Evolutionary conservation across 768 basidiomycete species (phyloP), one percentile per base, ranked within the genome.

Genomic region (Rhodotorula kratochvilovae): DNA sequence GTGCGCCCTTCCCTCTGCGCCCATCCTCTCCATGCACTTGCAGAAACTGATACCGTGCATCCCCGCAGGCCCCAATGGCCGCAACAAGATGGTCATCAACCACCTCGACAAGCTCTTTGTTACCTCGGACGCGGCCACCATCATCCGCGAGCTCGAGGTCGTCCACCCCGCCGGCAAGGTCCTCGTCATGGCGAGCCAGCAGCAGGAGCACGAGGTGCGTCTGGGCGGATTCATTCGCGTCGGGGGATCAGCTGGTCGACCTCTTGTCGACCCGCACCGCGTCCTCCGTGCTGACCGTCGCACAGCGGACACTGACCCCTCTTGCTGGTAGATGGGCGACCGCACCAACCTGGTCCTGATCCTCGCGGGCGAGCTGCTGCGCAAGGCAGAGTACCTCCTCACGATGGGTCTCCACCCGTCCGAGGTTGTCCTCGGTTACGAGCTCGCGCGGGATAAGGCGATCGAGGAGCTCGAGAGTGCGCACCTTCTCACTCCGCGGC

Each of bases 141-240:
- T 99, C 81, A 92, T 99, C 78, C 86, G 89, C 74, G 96, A 99
- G 83, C 88, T 98, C 79, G 96, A 99, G 79, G 92, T 99, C 67
- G 92, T 98, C 25, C 96, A 99, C 81, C 96, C 96, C 1, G 96
- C 95, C 11, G 96, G 94, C 43, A 99, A 98, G 80, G 84, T 99
- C n/a, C 83, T 98, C n/a, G 95, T 97, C 23, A 96, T 97, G 92
- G 92, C 93, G 36, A 91, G 90, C 36, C 93, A 97, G 78, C 91
- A 95, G 21, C 96, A 98, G 80, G 96, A 97, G 80, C 81, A 88
- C 0, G 95, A 98, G 86, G 93, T 92, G 68, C 71, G 86, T 72
- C 13, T 13, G 43, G 59, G 42, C 48, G 23, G 10, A 23, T 46
- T 17, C 42, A 8, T 16, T 16, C n/a, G n/a, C n/a, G n/a, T n/a